Base-by-base conservation (phyloP, 768 basidiomycete species). In the Pulveroboletus frians region DNA sequence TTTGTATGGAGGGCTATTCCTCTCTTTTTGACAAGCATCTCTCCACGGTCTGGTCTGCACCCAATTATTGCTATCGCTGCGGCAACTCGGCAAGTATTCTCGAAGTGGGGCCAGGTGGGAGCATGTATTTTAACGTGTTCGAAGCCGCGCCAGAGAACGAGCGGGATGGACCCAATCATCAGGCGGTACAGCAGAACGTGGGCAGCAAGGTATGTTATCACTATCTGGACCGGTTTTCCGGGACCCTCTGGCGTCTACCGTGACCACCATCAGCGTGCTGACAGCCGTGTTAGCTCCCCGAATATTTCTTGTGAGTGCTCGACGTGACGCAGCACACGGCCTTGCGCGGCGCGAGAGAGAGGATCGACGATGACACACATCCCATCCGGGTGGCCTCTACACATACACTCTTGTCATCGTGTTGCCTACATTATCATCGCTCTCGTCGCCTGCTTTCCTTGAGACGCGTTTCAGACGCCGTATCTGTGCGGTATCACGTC, bases 1-100 rank as follows among this genome's bases (percentile, higher is more conserved):
- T 99, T 9, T 98, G 96, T 70, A 98, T 99, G 96, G 96, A 99
- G 69, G 96, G 96, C 0, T 98, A 92, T 67, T 80, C 88, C n/a
- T 92, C 92, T n/a, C 77, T 98, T 27, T 98, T 97, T 58, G 92
- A 94, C 67, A 85, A 91, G 55, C 90, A 91, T 61, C 79, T 99
- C 47, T 92, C 91, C 21, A 99, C 96, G 1, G 96, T 99, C 7
- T 99, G 96, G 96, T 91, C 87, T 18, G 96, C 96, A 34, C 95
- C 95, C 34, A 99, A 99, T 65, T 98, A 98, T 64, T 97, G 95
- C 69, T 98, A 97, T 71, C 83, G 96, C 38, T 98, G 96, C 64
- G 96, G 96, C 32, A 99, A 99, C 70, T 88, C 88, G 47, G 96
- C 96, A 20, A 92, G 89, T 58, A 95, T 98, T 58, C 74, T 98